Evolutionary conservation across 345 rosid species (phyloP).

Genomic region (Gynandropsis gynandra): DNA sequence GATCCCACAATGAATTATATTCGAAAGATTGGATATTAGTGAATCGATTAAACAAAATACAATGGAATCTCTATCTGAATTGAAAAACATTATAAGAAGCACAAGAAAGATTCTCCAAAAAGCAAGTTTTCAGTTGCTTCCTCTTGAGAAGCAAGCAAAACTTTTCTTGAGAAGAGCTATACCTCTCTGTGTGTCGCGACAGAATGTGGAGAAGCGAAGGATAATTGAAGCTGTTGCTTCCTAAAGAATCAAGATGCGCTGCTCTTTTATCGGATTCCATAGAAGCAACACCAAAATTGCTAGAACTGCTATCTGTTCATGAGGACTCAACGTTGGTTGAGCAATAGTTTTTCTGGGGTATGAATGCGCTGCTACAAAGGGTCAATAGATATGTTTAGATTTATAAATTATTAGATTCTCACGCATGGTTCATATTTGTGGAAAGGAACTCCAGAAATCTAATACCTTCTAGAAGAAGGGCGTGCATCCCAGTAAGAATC

Average conservation of each 20-base stretch:
- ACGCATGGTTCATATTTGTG: neutral
- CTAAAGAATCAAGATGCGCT: constrained; percentile 49
- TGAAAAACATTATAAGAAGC: too few species aligned
- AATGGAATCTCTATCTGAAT: too few species aligned
- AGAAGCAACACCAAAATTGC: too few species aligned
- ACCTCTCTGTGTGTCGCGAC: constrained; percentile 76
- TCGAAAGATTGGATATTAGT: too few species aligned
- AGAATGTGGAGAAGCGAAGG: constrained; percentile 73
- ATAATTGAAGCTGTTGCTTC: constrained; percentile 63
- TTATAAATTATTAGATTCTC: neutral
- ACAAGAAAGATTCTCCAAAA: too few species aligned
- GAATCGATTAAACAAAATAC: too few species aligned
- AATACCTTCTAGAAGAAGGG: too few species aligned
- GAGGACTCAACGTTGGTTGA: constrained; percentile 76
- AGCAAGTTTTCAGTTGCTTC: too few species aligned
- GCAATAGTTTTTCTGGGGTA: constrained; percentile 81
- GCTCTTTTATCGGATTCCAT: constrained; percentile 81
- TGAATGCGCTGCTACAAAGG: constrained; percentile 70
- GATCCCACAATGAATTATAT: too few species aligned
- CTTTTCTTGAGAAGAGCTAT: constrained; percentile 96
- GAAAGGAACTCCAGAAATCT: too few species aligned
- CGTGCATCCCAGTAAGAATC: too few species aligned
- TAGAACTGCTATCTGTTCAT: constrained; percentile 81
- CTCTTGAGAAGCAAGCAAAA: constrained; percentile 93
- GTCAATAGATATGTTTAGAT: constrained; percentile 20